Evolutionary conservation across 331 rosid species (phyloP), one percentile per base, ranked within the genome.

Genomic region (Malus hybrid): DNA sequence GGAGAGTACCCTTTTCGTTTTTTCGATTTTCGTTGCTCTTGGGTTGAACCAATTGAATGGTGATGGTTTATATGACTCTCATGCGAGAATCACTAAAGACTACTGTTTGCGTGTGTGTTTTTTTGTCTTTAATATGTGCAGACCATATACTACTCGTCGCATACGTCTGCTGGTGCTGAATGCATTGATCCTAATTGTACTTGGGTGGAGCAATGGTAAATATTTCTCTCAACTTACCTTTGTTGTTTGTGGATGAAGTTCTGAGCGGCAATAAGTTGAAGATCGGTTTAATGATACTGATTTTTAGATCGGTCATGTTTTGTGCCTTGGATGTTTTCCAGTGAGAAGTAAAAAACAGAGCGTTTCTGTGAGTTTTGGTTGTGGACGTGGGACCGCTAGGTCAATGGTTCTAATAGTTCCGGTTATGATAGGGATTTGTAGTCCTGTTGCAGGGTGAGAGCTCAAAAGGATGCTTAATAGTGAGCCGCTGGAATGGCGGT

Each of bases 161-260:
- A 90, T 79, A 89, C 88, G 6, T 95, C 99, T 64, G 99, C 97
- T 10, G 99, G 97, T 67, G 99, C 99, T 16, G 96, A 84, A 85
- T 95, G 97, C 89, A 88, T 95, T 87, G 99, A 88, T 84, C 91
- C 97, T 64, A 54, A 86, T 61, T 95, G 99, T 85, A 85, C 90
- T 6, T 95, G 97, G 99, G 97, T 95, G 76, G 99, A 95, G 80
- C 99, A 95, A 83, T 95, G 99, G 99, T 95, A 83, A 80, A 5
- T 54, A 18, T 48, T 73, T 66, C 12, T 61, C 66, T 72, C 10
- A 22, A 11, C 62, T 75, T 50, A 48, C 32, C 7, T 67, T 39
- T 29, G 13, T 6, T 39, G 12, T 27, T 42, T 20, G 33, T 36
- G 55, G 55, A 32, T 55, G 42, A 39, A 60, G 20, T 1, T 9